Evolutionary conservation across 2,329 filamentous ascomycete species (phyloP), one percentile per base, ranked within the genome.

Genomic region (Cylindrodendrum hubeiense): DNA sequence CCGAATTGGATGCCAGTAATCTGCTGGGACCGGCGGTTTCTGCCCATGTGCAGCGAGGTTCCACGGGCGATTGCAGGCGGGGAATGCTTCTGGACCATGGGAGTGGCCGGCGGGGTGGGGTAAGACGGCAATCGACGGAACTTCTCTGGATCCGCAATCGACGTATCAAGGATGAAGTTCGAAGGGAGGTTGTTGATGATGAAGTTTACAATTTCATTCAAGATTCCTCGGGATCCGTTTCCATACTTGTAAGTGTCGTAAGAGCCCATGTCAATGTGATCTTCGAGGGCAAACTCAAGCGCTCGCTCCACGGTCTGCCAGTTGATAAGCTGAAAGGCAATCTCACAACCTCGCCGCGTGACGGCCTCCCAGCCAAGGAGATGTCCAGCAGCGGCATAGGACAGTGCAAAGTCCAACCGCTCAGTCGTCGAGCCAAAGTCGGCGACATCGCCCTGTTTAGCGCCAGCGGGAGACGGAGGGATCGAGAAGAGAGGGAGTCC

Each of bases 1-100:
- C 91, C 91, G 72, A 94, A 94, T 65, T 89, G 88, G 56, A 94
- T 93, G 66, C 84, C 86, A 66, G 85, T 87, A 12, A 92, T 80
- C 26, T 89, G 86, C 41, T 79, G 79, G 51, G 85, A 84, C 54
- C 88, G 78, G 56, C 79, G 83, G 8, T 74, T 75, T 54, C 73
- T 77, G 49, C 77, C 77, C 22, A 80, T 71, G 41, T 79, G 78
- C 21, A 79, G 75, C 3, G 76, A 76, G 8, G 80, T 78, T 51
- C 78, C 81, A 62, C 77, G 76, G 37, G 80, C 81, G 61, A 81
- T 80, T 4, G 73, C 68, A 9, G 72, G 71, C 19, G 70, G 49
- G 0, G 67, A 53, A 43, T 60, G 41, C 33, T 68, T 67, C 39
- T 70, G 60, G 4, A 49, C 51, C 8, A 58, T 54, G 15, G 58